phyloP scores from a whole-genome alignment of 2,329 filamentous ascomycete genomes.

The Pseudopyricularia cyperi region DNA sequence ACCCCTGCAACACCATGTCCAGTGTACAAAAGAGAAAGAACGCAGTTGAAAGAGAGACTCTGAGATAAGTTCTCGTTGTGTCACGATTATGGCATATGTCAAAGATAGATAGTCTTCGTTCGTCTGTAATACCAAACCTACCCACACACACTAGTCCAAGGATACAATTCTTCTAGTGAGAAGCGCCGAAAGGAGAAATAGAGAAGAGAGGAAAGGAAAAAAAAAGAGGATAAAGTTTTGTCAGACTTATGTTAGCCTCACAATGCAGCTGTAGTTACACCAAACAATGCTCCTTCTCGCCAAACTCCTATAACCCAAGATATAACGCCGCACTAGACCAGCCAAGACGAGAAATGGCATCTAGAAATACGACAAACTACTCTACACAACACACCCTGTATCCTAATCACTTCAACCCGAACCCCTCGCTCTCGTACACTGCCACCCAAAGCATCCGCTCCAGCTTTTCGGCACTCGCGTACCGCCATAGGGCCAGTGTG shows the following conservation, averaged over 20 bases:
- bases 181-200: background rate
- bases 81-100: background rate
- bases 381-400: constrained; percentile 2
- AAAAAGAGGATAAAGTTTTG: too few relatives aligned
- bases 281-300: background rate
- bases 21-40: background rate
- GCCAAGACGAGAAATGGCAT: background rate
- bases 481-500: constrained; percentile 63
- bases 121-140: background rate
- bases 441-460: constrained; percentile 69
- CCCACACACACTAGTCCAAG: background rate
- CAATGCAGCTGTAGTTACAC: too few relatives aligned
- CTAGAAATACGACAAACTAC: background rate
- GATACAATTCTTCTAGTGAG: background rate
- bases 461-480: constrained; percentile 51
- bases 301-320: background rate
- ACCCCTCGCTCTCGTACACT: constrained; percentile 82
- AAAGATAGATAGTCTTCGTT: background rate
- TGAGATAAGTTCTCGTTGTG: background rate
- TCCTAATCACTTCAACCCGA: constrained; percentile 58
- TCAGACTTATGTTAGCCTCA: background rate
- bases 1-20: too few relatives aligned
- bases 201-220: too few relatives aligned
- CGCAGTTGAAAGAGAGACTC: background rate
- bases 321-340: background rate